These are phyloP conservation scores for Saccharomyces hybrid DNA, from an alignment of 1,139 yeast species.

Conservation along the genomic window DNA sequence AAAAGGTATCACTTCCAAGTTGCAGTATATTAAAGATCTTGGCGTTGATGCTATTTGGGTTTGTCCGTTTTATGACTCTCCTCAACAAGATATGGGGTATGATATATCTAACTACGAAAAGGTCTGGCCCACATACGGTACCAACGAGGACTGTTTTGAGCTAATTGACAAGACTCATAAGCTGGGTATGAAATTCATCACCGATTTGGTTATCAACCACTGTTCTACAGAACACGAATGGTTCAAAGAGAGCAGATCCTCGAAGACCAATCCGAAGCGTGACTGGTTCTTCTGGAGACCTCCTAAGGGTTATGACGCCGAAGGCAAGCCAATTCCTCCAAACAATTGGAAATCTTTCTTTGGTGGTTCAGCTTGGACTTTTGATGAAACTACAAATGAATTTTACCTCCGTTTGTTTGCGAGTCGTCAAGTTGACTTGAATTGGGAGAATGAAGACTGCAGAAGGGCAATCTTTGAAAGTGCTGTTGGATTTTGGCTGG, in stretches of 20 bases:
- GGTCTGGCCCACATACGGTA: slow-evolving; percentile 48
- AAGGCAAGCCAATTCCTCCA: slow-evolving; percentile 47
- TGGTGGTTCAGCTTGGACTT: slow-evolving; percentile 51
- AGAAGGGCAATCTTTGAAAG: slow-evolving; percentile 45
- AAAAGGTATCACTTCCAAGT: slow-evolving; percentile 44
- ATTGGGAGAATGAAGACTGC: slow-evolving; percentile 50
- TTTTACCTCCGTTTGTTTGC: slow-evolving; percentile 50
- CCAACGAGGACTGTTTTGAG: slow-evolving; percentile 40
- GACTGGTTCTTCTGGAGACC: slow-evolving; percentile 58
- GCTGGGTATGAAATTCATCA: slow-evolving; percentile 45
- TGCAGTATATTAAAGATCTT: slow-evolving; percentile 45
- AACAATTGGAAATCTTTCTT: slow-evolving; percentile 50
- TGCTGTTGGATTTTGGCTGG: slow-evolving; percentile 48
- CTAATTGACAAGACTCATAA: slow-evolving; percentile 33
- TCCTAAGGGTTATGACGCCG: slow-evolving; percentile 37
- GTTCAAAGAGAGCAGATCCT: slow-evolving; percentile 50
- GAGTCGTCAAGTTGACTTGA: slow-evolving; percentile 48
- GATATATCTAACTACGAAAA: slow-evolving; percentile 49
- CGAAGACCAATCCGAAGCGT: slow-evolving; percentile 46
- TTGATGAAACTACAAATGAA: slow-evolving; percentile 45
- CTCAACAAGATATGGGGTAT: slow-evolving; percentile 59
- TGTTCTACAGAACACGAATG: slow-evolving; percentile 50
- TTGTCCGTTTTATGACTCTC: slow-evolving; percentile 52
- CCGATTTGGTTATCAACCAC: slow-evolving; percentile 55
- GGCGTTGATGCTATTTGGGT: slow-evolving; percentile 53